Evolutionary conservation across 331 rosid genomes (phyloP).

Genomic region (Arachis monticola): DNA sequence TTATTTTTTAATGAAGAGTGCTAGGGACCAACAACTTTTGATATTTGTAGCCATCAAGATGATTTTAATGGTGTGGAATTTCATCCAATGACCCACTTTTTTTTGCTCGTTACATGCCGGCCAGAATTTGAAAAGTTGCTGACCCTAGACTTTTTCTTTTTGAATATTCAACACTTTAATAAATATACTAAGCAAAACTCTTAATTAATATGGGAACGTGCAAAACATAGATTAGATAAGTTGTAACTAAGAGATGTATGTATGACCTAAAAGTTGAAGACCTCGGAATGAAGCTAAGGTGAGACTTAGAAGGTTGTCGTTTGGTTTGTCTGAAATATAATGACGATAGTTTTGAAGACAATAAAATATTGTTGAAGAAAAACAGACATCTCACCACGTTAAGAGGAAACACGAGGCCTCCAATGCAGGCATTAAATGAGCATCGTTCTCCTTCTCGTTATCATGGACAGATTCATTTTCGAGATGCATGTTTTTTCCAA

Average conservation of each 20-base stretch:
- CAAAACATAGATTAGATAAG: not conserved
- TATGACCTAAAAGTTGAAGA: constrained; percentile 34
- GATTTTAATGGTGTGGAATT: no score
- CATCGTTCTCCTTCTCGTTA: constrained; percentile 52
- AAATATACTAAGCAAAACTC: no score
- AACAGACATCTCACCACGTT: constrained; percentile 78
- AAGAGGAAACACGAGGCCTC: constrained; percentile 64
- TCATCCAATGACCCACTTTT: no score
- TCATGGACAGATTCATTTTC: constrained; percentile 67
- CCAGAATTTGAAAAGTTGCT: no score
- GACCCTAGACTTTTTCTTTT: no score
- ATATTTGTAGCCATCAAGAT: no score
- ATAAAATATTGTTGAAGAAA: constrained; percentile 51
- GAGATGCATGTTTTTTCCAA: constrained; percentile 45
- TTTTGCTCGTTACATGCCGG: no score
- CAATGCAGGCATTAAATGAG: constrained; percentile 68
- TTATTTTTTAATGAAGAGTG: no score
- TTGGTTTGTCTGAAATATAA: constrained; percentile 46
- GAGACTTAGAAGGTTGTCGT: constrained; percentile 43
- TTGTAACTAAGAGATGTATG: not conserved
- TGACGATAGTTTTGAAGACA: constrained; percentile 41
- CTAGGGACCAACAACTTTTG: no score
- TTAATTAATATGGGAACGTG: not conserved
- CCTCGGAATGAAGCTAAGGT: constrained; percentile 47
- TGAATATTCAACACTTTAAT: no score